phyloP scores from a whole-genome alignment of 345 rosid species.

The Rhodomyrtus tomentosa region DNA sequence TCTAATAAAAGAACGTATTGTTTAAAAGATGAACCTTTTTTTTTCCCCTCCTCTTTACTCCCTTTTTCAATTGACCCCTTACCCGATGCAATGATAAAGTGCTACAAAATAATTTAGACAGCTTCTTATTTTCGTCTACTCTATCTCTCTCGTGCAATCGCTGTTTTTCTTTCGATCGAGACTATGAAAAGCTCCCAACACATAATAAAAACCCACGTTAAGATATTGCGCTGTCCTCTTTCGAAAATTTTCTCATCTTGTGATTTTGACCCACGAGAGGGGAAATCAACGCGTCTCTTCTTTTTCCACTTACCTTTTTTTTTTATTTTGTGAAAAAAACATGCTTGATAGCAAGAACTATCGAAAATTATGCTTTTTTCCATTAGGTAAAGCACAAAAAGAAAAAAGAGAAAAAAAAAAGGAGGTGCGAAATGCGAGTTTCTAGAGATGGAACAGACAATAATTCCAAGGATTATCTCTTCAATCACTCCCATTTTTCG shows the following conservation, averaged over 20 bases:
- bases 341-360: neutral
- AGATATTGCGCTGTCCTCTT: neutral
- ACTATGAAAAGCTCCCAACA: neutral
- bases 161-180: rapidly evolving
- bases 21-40: neutral
- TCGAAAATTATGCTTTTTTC: neutral
- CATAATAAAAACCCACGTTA: neutral
- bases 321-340: too few relatives aligned
- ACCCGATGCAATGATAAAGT: too few relatives aligned
- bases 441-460: neutral
- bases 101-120: rapidly evolving
- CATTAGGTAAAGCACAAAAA: neutral
- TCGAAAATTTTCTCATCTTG: neutral
- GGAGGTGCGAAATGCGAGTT: neutral
- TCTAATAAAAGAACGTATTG: neutral
- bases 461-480: neutral
- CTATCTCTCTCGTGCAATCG: rapidly evolving
- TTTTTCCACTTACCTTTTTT: too few relatives aligned
- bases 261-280: neutral
- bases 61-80: neutral
- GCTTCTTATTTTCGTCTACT: rapidly evolving
- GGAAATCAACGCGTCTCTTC: neutral
- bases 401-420: neutral
- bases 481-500: neutral
- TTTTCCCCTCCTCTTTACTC: neutral